Base-by-base conservation (phyloP, 805 yeast genomes). In the Priceomyces fermenticarens region DNA sequence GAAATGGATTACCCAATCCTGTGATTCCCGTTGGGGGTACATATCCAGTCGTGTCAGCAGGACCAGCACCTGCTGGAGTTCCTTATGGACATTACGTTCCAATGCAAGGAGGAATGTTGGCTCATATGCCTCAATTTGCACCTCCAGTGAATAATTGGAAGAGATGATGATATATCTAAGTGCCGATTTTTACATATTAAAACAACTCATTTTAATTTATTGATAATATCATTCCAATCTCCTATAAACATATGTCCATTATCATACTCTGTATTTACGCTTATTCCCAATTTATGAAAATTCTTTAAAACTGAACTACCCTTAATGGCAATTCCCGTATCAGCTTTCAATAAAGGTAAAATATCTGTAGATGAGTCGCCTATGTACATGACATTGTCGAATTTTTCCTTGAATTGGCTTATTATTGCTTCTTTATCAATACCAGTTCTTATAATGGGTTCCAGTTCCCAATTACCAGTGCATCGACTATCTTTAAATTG, bases 321-420 rank as follows among this genome's bases (percentile, higher is more conserved):
- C 12, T 54, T 63, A 38, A 81, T 63, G 0, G 75, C 63, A 3
- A 80, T 56, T 0, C 82, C 84, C 12, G 54, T 47, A 43, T 72
- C 71, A 2, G 77, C 73, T 29, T 63, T 65, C 10, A 76, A 42
- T 55, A 81, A 58, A 0, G 80, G 67, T 28, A 78, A 53, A 3
- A 78, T 58, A 60, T 82, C 88, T 0, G 85, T 80, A 0, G 74
- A 52, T 41, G 85, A 78, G 49, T 82, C 88, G 1, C 88, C 88
- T 11, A 81, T 62, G 50, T 81, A 82, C 15, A 70, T 55, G 1
- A 70, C 37, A 0, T 49, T 47, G 13, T 49, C 55, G 12, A 46
- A 29, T 10, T 41, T 15, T 31, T 41, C 6, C 3, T 39, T 35
- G 8, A 62, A 36, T 4, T 34, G 20, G 4, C 48, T 32, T 1